Evolutionary conservation across 371 early-diverging fungal genomes (phyloP), one percentile per base, ranked within the genome.

Genomic region (Syncephalastrum sp.): DNA sequence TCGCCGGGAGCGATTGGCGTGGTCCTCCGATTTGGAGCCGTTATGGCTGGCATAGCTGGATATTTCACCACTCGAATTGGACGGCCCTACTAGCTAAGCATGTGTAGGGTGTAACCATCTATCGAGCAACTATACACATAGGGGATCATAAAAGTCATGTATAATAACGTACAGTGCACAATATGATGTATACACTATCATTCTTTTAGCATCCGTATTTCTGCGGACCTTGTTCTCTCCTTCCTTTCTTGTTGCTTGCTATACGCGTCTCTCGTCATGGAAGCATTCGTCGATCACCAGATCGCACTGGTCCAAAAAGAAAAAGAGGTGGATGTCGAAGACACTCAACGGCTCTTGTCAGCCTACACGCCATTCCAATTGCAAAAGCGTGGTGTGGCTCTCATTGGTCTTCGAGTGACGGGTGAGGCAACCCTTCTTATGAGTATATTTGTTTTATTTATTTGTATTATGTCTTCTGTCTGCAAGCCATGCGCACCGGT

Each of bases 371-470:
- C 91, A 0, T 65, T 74, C 12, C 82, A 88, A 23, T 69, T 92
- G 21, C 90, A 91, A 61, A 77, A 79, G 44, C 79, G 82, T 15
- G 92, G 92, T 0, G 64, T 87, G 8, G 86, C 86, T 13, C 67
- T 92, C 16, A 71, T 86, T 13, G 82, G 79, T 2, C 69, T 91
- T 27, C 82, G 80, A 6, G 79, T 90, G 19, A 70, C 85, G n/a
- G 81, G 76, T 75, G 56, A 44, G 13, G 38, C 38, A 12, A 10
- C 38, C 38, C 12, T 33, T 12, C 10, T 33, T 8, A 33, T 57
- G 14, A 33, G 10, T 38, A 23, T n/a, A 52, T 15, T 33, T n/a
- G 12, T n/a, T 19, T 29, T 13, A 10, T 45, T 49, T 0, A 12
- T 23, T 21, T 23, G 19, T 14, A 5, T 12, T 15, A 5, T 12